A percentile compares a stretch with the other conserved stretches of the same genome.
Conservation (phyloP, 2,329 filamentous ascomycete genomes). For the Monilinia aucupariae region DNA sequence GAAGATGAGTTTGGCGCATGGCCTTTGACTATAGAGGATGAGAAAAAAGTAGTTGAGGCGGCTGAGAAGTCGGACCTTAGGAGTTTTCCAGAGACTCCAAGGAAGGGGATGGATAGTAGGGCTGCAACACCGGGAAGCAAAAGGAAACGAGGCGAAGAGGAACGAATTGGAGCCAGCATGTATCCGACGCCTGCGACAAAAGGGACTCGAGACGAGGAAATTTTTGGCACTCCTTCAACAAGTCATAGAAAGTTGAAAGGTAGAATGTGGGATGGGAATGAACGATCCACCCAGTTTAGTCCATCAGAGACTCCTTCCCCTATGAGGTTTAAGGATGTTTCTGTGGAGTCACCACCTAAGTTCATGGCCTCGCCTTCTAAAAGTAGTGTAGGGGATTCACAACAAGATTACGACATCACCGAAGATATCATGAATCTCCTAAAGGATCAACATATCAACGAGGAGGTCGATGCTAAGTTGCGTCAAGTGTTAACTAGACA, state of each 20-base stretch:
- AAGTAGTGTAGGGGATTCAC: not conserved
- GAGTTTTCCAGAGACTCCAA: conserved; percentile 28
- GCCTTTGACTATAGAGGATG: conserved; percentile 26
- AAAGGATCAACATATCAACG: conserved; percentile 39
- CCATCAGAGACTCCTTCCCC: conserved; percentile 30
- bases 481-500: conserved; percentile 47
- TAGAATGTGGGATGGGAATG: conserved; percentile 27
- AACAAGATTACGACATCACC: conserved; percentile 37
- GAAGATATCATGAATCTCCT: conserved; percentile 48
- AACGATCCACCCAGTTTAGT: conserved; percentile 22
- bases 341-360: conserved; percentile 20
- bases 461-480: conserved; percentile 38
- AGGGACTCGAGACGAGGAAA: conserved; percentile 21
- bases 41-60: conserved; percentile 22
- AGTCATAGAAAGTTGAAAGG: conserved; percentile 20
- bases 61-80: conserved; percentile 14
- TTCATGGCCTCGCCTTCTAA: conserved; percentile 18
- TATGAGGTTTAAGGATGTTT: conserved; percentile 23
- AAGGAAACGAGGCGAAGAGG: conserved; percentile 27
- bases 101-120: conserved; percentile 25
- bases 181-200: conserved; percentile 30
- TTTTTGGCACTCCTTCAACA: conserved; percentile 24
- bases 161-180: conserved; percentile 7
- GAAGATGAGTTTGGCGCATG: conserved; percentile 32
- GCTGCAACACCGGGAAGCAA: conserved; percentile 30